A percentile compares a stretch with the other conserved stretches of the same genome.
Conservation (phyloP, 1,284 basidiomycete genomes). For the Peniophora sp. region DNA sequence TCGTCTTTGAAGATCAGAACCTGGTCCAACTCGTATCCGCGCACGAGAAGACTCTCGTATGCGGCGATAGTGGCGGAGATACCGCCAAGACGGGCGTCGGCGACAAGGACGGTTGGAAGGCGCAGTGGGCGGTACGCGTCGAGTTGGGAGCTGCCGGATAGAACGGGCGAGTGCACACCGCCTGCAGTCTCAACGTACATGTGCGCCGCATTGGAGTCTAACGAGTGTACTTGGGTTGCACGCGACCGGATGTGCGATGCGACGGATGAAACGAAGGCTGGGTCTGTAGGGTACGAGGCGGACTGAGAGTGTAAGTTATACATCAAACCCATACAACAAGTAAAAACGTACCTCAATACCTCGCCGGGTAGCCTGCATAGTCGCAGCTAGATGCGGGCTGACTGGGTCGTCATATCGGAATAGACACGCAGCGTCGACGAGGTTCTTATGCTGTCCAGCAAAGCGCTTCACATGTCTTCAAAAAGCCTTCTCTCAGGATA, state of each 20-base stretch:
- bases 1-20: constrained; percentile 85
- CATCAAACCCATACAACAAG: background rate
- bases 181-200: constrained; percentile 94
- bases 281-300: constrained; percentile 43
- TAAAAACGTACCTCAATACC: constrained; percentile 15
- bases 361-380: constrained; percentile 40
- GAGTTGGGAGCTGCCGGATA: constrained; percentile 82
- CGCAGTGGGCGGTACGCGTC: constrained; percentile 81
- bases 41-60: constrained; percentile 85
- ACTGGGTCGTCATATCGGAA: constrained; percentile 86
- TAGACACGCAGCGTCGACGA: constrained; percentile 66
- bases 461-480: constrained; percentile 66
- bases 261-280: constrained; percentile 63
- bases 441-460: constrained; percentile 31
- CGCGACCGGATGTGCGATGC: constrained; percentile 52
- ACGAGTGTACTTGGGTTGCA: constrained; percentile 21
- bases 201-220: constrained; percentile 30
- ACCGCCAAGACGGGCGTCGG: constrained; percentile 86
- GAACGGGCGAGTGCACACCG: constrained; percentile 88
- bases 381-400: constrained; percentile 86
- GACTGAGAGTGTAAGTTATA: constrained; percentile 16
- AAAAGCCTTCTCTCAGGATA: background rate
- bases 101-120: constrained; percentile 83
- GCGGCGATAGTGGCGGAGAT: constrained; percentile 93
- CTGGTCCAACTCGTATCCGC: constrained; percentile 85